phyloP scores from a whole-genome alignment of 257 asterid genomes.

The Anisodus tanguticus region DNA sequence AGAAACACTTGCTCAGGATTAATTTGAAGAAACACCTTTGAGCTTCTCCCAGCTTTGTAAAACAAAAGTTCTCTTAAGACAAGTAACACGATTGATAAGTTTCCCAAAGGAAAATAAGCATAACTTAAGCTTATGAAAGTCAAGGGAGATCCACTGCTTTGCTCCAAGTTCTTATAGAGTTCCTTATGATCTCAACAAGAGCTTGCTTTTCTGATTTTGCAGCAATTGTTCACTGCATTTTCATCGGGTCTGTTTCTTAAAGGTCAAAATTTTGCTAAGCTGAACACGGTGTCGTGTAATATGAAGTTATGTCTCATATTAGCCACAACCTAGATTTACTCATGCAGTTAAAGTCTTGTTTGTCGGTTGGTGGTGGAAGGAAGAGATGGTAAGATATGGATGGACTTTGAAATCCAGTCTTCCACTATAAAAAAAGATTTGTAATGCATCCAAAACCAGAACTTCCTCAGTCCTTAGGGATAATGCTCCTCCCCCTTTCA shows the following conservation, averaged over 20 bases:
- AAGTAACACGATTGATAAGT: background rate
- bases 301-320: conserved; percentile 24
- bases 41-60: conserved; percentile 12
- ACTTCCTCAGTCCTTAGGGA: conserved; percentile 46
- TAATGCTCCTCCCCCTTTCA: conserved; percentile 45
- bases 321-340: conserved; percentile 37
- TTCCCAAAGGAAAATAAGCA: background rate
- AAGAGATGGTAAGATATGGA: conserved; percentile 53
- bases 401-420: conserved; percentile 60
- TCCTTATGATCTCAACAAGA: conserved; percentile 13
- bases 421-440: conserved; percentile 63
- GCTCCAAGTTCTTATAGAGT: background rate
- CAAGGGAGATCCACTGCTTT: background rate
- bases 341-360: conserved; percentile 35
- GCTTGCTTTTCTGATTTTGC: conserved; percentile 5
- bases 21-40: background rate
- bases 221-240: background rate
- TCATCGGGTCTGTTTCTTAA: conserved; percentile 1
- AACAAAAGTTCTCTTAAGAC: background rate
- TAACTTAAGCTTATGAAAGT: background rate
- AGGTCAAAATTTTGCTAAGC: conserved; percentile 1
- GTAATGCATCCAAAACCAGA: conserved; percentile 52
- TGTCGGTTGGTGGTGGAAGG: conserved; percentile 59
- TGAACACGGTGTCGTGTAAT: background rate
- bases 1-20: background rate